These are phyloP conservation scores for Melastoma malabathricum DNA, from an alignment of 345 rosid genomes.

Conservation along the genomic window DNA sequence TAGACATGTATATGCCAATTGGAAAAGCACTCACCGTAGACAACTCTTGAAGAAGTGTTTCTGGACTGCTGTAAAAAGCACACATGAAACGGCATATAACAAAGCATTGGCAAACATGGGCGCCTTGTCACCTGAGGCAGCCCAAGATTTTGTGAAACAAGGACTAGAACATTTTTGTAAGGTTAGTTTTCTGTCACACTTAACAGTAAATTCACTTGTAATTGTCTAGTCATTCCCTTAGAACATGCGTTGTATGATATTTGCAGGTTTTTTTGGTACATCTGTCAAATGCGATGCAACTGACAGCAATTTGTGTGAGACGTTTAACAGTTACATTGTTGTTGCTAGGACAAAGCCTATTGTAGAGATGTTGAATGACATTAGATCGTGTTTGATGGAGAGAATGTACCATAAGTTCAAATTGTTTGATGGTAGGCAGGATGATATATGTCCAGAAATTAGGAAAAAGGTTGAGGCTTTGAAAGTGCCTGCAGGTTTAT, in stretches of 20 bases:
- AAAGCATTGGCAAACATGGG: not conserved
- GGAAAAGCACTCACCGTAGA: not conserved
- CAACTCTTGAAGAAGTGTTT: not conserved
- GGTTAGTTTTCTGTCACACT: not conserved
- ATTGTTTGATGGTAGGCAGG: too few species aligned
- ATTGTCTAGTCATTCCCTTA: too few species aligned
- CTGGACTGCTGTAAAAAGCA: not conserved
- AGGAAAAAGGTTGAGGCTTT: too few species aligned
- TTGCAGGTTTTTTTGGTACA: too few species aligned
- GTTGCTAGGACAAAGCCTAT: not conserved
- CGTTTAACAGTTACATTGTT: not conserved
- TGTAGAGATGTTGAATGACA: not conserved
- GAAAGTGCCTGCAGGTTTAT: too few species aligned
- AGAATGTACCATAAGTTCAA: too few species aligned
- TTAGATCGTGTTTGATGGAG: too few species aligned
- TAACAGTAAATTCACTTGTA: not conserved
- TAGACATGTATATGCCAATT: not conserved
- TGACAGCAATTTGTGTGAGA: too few species aligned
- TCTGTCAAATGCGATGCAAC: too few species aligned
- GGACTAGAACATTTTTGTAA: not conserved
- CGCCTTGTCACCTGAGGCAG: not conserved
- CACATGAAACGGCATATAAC: rapidly evolving
- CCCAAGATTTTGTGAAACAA: too few species aligned
- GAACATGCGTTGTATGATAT: too few species aligned
- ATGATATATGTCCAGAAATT: too few species aligned